Evolutionary conservation across 2,329 filamentous ascomycete genomes (phyloP).

Genomic region (Talaromyces sp.): DNA sequence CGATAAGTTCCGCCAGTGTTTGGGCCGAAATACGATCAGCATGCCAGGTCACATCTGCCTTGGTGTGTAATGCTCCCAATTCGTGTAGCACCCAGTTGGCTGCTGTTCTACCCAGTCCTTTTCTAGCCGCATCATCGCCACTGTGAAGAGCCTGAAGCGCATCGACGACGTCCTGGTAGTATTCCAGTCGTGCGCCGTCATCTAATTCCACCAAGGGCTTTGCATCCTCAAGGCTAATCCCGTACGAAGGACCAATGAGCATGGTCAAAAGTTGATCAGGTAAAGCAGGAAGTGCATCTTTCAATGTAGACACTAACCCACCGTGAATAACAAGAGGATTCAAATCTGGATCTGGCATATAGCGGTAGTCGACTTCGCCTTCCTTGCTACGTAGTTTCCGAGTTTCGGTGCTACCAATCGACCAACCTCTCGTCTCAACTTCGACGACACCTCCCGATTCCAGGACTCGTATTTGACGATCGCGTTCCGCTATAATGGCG

Average conservation of each 20-base stretch:
- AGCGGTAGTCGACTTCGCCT: slow-evolving; percentile 94
- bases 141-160: slow-evolving; percentile 32
- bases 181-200: slow-evolving; percentile 75
- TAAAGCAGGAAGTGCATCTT: slow-evolving; percentile 62
- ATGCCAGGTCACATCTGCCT: slow-evolving; percentile 51
- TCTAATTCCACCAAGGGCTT: slow-evolving; percentile 75
- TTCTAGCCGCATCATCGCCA: slow-evolving; percentile 25
- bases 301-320: slow-evolving; percentile 67
- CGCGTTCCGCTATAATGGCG: slow-evolving; percentile 85
- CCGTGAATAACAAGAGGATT: slow-evolving; percentile 71
- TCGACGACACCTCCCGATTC: slow-evolving; percentile 71
- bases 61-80: slow-evolving; percentile 62
- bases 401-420: slow-evolving; percentile 78
- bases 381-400: slow-evolving; percentile 84
- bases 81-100: slow-evolving; percentile 76
- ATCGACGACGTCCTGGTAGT: slow-evolving; percentile 59
- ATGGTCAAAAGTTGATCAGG: slow-evolving; percentile 69
- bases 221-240: slow-evolving; percentile 77
- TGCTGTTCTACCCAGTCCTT: slow-evolving; percentile 48
- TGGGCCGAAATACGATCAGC: slow-evolving; percentile 40
- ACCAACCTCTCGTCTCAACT: slow-evolving; percentile 92
- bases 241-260: slow-evolving; percentile 61
- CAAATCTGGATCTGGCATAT: slow-evolving; percentile 96
- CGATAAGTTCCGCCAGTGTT: slow-evolving; percentile 48
- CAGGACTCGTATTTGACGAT: slow-evolving; percentile 79